Percentiles rank a stretch among this genome's conserved stretches.
phyloP scores from a whole-genome alignment of 164 flowering plant species.

The Platanus orientalis region DNA sequence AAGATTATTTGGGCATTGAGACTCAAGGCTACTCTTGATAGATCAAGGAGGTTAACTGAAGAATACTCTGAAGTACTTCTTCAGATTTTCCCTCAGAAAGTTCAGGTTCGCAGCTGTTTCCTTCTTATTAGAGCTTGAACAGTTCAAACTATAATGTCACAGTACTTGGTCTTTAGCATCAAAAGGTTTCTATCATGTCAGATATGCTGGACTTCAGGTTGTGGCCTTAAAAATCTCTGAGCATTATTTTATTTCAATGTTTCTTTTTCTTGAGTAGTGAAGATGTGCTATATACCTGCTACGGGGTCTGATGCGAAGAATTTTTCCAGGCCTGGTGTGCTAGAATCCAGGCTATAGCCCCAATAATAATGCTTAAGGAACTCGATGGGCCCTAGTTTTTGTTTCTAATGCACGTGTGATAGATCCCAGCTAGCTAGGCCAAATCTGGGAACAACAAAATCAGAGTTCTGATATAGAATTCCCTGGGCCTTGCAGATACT shows the following conservation, averaged over 20 bases:
- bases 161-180: not conserved
- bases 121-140: conserved; percentile 2
- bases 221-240: no score
- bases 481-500: conserved; percentile 45
- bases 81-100: conserved; percentile 73
- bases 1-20: conserved; percentile 81
- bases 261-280: no score
- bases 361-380: no score
- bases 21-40: conserved; percentile 93
- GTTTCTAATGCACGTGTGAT: not conserved
- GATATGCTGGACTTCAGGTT: not conserved
- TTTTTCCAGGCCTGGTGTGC: no score
- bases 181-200: not conserved
- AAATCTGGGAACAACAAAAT: not conserved
- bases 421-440: not conserved
- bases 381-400: no score
- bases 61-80: conserved; percentile 89
- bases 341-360: no score
- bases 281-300: no score
- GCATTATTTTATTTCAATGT: no score
- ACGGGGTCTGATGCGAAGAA: no score
- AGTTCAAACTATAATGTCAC: not conserved
- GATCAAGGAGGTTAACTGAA: conserved; percentile 86
- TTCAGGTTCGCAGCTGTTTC: conserved; percentile 35
- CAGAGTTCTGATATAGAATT: not conserved